Percentiles rank a stretch among this genome's conserved stretches.
Evolutionary conservation across 768 basidiomycete species (phyloP).

Genomic region (Leccinum incarnatum): DNA sequence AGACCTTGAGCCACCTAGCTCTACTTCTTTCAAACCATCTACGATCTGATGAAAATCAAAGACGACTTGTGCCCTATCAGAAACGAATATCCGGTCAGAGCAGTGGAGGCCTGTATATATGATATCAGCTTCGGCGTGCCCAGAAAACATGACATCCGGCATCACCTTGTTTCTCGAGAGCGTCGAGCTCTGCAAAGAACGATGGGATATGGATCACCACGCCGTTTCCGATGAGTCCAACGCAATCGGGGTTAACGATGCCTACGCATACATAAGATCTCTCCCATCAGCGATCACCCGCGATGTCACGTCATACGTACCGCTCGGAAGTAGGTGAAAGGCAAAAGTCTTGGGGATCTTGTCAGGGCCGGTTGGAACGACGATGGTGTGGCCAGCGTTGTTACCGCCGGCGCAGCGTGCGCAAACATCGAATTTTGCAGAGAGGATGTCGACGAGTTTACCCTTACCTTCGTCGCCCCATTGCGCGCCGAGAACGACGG

Average conservation of each 20-base stretch:
- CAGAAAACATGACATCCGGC: background rate
- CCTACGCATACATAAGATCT: slow-evolving; percentile 6
- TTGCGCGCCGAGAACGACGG: slow-evolving; percentile 82
- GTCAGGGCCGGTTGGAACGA: slow-evolving; percentile 70
- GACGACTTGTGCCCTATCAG: slow-evolving; percentile 94
- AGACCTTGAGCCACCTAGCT: slow-evolving; percentile 85
- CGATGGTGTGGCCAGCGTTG: slow-evolving; percentile 98
- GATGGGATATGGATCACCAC: slow-evolving; percentile 97
- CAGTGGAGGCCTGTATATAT: slow-evolving; percentile 71
- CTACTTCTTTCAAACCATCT: slow-evolving; percentile 96
- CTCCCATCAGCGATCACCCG: background rate
- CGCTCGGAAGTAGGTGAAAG: slow-evolving; percentile 93
- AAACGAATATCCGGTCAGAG: slow-evolving; percentile 81
- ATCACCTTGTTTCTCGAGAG: slow-evolving; percentile 77
- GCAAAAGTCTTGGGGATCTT: slow-evolving; percentile 81
- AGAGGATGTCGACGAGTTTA: slow-evolving; percentile 95
- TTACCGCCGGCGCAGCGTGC: slow-evolving; percentile 97
- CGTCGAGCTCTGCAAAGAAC: slow-evolving; percentile 91
- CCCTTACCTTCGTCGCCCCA: slow-evolving; percentile 96
- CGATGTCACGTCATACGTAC: slow-evolving; percentile 37
- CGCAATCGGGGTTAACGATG: slow-evolving; percentile 51
- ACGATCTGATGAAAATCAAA: slow-evolving; percentile 99
- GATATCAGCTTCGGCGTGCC: slow-evolving; percentile 2
- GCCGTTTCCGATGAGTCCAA: slow-evolving; percentile 87
- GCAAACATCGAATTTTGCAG: slow-evolving; percentile 86